Evolutionary conservation across 2,329 filamentous ascomycete species (phyloP).

Genomic region (Diaporthe sp.): DNA sequence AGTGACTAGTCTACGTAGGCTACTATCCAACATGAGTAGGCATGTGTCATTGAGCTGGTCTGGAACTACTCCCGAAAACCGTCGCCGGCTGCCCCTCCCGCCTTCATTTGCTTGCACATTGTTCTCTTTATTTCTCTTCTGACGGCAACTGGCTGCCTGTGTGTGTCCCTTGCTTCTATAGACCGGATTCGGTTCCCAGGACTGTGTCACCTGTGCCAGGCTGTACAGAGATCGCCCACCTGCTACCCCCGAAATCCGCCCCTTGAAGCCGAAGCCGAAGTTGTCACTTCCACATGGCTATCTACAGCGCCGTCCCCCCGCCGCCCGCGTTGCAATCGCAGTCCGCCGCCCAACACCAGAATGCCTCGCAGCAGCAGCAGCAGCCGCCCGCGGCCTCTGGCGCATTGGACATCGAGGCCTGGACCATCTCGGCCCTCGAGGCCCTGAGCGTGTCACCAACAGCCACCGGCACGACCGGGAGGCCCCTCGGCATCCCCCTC

Average conservation of each 20-base stretch:
- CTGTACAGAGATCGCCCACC: neutral
- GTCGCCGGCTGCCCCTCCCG: neutral
- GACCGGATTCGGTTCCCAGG: neutral
- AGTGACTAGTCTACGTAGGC: conserved; percentile 26
- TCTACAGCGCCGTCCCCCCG: conserved; percentile 53
- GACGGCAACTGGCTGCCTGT: neutral
- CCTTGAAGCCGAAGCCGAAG: neutral
- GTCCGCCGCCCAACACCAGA: conserved; percentile 42
- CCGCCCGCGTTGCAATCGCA: conserved; percentile 42
- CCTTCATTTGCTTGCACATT: neutral
- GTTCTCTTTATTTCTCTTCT: neutral
- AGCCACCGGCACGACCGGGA: conserved; percentile 69
- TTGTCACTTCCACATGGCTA: conserved; percentile 48
- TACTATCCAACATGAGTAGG: neutral
- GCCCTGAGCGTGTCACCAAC: conserved; percentile 67
- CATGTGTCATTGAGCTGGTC: conserved; percentile 33
- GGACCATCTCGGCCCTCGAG: conserved; percentile 73
- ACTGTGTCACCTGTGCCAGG: neutral
- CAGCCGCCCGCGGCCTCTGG: conserved; percentile 47
- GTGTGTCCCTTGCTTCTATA: neutral
- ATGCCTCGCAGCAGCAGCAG: conserved; percentile 43
- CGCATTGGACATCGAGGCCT: conserved; percentile 74
- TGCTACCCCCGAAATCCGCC: neutral
- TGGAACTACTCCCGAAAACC: neutral
- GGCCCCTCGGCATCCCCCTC: conserved; percentile 81